These are phyloP conservation scores for Penicillium desertorum DNA, from an alignment of 495 filamentous ascomycete genomes.

Conservation along the genomic window DNA sequence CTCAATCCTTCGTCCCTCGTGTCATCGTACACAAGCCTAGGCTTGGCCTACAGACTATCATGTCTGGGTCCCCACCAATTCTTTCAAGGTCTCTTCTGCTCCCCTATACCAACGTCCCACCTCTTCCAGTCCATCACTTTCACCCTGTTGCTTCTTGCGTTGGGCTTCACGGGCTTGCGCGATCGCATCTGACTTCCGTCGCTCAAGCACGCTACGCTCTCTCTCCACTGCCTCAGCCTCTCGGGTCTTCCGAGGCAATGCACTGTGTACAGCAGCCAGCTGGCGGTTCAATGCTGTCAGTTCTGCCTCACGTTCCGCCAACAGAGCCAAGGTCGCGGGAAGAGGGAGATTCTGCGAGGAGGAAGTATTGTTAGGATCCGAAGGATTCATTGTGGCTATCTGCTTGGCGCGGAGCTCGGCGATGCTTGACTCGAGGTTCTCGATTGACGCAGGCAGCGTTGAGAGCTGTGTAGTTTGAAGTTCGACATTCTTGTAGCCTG, in stretches of 20 bases:
- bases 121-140: conserved; percentile 79
- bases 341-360: conserved; percentile 46
- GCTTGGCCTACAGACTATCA: conserved; percentile 12
- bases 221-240: conserved; percentile 70
- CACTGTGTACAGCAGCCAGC: conserved; percentile 61
- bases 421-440: conserved; percentile 60
- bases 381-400: conserved; percentile 36
- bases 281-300: conserved; percentile 65
- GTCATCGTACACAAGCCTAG: conserved; percentile 14
- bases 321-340: conserved; percentile 37
- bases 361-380: conserved; percentile 25
- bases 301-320: conserved; percentile 59
- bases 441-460: conserved; percentile 61
- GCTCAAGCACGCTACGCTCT: conserved; percentile 70
- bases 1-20: conserved; percentile 25
- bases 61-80: conserved; percentile 57
- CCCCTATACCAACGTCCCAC: conserved; percentile 79
- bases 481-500: conserved; percentile 63
- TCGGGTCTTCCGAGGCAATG: conserved; percentile 68
- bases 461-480: conserved; percentile 59
- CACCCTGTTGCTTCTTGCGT: conserved; percentile 70
- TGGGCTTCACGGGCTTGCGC: conserved; percentile 76
- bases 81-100: conserved; percentile 65
- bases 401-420: conserved; percentile 51
- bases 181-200: conserved; percentile 63